These are phyloP conservation scores for Athelia sp. DNA, from an alignment of 1,284 basidiomycete genomes.

Conservation along the genomic window DNA sequence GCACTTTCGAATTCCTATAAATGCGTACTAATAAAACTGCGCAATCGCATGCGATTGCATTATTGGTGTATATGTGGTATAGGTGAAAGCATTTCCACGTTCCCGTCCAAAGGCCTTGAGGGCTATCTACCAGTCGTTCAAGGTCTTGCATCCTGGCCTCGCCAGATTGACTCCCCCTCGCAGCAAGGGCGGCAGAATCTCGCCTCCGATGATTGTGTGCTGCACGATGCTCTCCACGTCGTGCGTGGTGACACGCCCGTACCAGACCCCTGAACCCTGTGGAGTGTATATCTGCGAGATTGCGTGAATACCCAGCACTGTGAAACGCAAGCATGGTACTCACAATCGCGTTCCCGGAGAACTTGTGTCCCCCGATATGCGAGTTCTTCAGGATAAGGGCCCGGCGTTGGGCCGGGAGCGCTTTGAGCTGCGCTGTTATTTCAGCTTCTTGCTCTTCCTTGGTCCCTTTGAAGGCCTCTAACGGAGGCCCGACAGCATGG, in stretches of 20 bases:
- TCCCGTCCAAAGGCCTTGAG: no score
- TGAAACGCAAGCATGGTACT: constrained; percentile 24
- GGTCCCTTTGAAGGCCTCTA: constrained; percentile 47
- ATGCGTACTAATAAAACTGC: neutral
- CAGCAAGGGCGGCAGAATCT: constrained; percentile 77
- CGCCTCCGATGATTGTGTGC: constrained; percentile 81
- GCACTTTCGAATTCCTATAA: neutral
- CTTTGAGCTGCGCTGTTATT: constrained; percentile 45
- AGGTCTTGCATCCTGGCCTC: constrained; percentile 56
- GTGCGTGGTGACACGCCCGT: constrained; percentile 89
- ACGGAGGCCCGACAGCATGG: constrained; percentile 41
- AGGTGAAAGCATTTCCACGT: no score
- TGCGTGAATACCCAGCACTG: neutral
- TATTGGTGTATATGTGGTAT: no score
- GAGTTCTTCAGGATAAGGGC: constrained; percentile 83
- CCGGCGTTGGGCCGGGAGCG: constrained; percentile 41
- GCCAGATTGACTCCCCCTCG: constrained; percentile 77
- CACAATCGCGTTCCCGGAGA: constrained; percentile 88
- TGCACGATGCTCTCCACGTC: constrained; percentile 84
- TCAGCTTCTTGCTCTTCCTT: constrained; percentile 19
- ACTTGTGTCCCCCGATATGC: constrained; percentile 89
- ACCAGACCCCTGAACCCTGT: constrained; percentile 81
- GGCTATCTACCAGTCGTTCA: constrained; percentile 78
- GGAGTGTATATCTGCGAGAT: constrained; percentile 74
- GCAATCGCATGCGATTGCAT: no score